Evolutionary conservation across 2,329 filamentous ascomycete genomes (phyloP).

Genomic region (Alternaria hordeiaustralica): DNA sequence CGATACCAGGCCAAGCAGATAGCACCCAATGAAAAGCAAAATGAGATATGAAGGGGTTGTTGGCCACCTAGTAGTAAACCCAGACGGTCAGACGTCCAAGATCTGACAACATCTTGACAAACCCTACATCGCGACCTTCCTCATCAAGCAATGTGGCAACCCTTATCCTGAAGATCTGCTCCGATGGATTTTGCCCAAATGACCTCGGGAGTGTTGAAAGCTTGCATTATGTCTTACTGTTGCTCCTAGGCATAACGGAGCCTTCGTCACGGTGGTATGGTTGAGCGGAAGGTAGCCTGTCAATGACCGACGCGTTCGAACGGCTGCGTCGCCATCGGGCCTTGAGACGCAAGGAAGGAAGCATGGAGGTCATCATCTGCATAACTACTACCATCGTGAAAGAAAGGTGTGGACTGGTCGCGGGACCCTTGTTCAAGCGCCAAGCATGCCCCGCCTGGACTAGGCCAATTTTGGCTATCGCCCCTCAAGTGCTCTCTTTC

Average conservation of each 20-base stretch:
- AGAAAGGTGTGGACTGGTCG: not conserved
- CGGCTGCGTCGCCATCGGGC: not conserved
- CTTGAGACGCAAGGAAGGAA: not conserved
- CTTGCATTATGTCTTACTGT: not conserved
- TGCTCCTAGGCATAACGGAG: not conserved
- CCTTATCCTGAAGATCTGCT: not conserved
- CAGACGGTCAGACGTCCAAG: not conserved
- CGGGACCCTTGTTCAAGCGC: not conserved
- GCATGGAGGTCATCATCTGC: not conserved
- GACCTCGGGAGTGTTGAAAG: not conserved
- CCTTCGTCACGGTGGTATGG: not conserved
- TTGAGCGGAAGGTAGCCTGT: not conserved
- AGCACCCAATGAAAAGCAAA: not conserved
- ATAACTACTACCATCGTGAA: not conserved
- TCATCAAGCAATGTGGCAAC: constrained; percentile 15
- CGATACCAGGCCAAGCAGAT: constrained; percentile 10
- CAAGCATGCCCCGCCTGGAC: constrained; percentile 2
- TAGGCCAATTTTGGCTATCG: not conserved
- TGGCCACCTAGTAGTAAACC: constrained; percentile 1
- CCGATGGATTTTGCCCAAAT: not conserved
- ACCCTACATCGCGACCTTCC: constrained; percentile 19
- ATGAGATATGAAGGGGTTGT: not conserved
- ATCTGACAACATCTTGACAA: constrained; percentile 2
- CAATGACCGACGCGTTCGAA: not conserved
- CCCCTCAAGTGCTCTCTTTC: not conserved